Percentiles rank a stretch among this genome's conserved stretches.
phyloP scores from a whole-genome alignment of 352 stramenopile genomes.

The Phytophthora multivora region DNA sequence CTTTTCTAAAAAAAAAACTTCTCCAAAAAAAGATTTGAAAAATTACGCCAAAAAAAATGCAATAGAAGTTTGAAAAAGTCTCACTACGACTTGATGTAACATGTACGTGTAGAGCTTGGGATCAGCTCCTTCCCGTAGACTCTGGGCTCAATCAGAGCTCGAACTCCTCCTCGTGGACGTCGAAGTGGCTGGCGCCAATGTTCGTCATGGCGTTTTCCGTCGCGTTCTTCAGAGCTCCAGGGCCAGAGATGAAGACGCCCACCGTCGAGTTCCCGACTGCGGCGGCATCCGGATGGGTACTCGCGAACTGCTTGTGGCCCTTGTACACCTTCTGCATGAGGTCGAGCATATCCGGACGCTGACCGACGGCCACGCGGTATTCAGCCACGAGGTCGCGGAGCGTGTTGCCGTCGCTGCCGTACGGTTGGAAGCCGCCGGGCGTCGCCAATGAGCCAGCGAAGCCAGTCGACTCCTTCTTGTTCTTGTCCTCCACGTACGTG shows the following conservation, averaged over 20 bases:
- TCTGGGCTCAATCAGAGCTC: constrained; percentile 11
- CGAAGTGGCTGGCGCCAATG: constrained; percentile 17
- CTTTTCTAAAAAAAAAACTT: no score
- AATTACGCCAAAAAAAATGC: no score
- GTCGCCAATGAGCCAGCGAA: constrained; percentile 8
- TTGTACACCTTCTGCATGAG: constrained; percentile 33
- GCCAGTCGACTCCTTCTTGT: background rate
- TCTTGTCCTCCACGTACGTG: constrained; percentile 16
- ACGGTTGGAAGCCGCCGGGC: constrained; percentile 7
- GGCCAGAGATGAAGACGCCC: constrained; percentile 46
- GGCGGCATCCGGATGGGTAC: background rate
- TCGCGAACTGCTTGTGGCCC: constrained; percentile 19
- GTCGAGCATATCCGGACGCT: constrained; percentile 33
- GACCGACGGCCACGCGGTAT: constrained; percentile 25
- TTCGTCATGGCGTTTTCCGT: constrained; percentile 20
- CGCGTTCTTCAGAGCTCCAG: constrained; percentile 28
- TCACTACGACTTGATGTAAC: no score
- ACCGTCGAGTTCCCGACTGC: constrained; percentile 13
- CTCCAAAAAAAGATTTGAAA: no score
- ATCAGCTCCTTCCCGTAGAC: no score
- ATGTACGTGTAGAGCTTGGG: no score
- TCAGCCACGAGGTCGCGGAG: constrained; percentile 22
- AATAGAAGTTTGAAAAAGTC: no score
- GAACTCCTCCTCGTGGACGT: constrained; percentile 33
- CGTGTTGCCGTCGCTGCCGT: constrained; percentile 19